Conservation (phyloP, 2,329 filamentous ascomycete species). For the Exophiala alcalophila region DNA sequence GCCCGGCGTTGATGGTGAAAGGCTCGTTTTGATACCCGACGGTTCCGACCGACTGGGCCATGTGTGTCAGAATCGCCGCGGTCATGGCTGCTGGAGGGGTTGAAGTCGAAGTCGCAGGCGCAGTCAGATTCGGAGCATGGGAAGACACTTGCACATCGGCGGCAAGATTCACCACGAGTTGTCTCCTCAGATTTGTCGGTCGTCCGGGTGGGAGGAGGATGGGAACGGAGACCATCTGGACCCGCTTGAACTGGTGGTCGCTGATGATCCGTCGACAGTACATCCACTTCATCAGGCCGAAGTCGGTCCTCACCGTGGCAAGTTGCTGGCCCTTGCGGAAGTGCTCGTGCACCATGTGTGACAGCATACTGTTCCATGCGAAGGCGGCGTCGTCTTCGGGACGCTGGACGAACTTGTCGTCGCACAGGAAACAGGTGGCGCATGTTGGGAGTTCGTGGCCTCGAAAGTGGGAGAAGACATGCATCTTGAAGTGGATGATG, state of each 20-base stretch:
- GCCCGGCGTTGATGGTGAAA: constrained; percentile 26
- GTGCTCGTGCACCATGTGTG: constrained; percentile 42
- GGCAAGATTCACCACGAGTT: constrained; percentile 7
- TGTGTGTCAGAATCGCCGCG: constrained; percentile 17
- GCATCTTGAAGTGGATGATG: constrained; percentile 41
- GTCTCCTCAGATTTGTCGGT: constrained; percentile 7
- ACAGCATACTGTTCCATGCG: constrained; percentile 44
- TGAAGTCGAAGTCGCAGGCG: no score
- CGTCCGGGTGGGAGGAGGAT: constrained; percentile 20
- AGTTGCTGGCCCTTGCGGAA: constrained; percentile 42
- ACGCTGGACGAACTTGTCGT: constrained; percentile 27
- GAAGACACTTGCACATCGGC: no score
- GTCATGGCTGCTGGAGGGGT: constrained; percentile 23
- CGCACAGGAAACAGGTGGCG: constrained; percentile 46
- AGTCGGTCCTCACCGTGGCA: constrained; percentile 41
- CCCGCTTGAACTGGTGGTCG: constrained; percentile 43
- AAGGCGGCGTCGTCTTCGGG: constrained; percentile 29
- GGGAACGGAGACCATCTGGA: constrained; percentile 41
- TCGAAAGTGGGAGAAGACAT: constrained; percentile 47
- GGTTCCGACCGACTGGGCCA: constrained; percentile 21
- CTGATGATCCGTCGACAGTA: constrained; percentile 43
- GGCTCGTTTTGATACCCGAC: constrained; percentile 24
- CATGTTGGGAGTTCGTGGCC: constrained; percentile 40
- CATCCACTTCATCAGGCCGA: constrained; percentile 47
- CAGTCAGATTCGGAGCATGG: no score